These are phyloP conservation scores for Candida boidinii DNA, from an alignment of 805 yeast species.

Conservation along the genomic window DNA sequence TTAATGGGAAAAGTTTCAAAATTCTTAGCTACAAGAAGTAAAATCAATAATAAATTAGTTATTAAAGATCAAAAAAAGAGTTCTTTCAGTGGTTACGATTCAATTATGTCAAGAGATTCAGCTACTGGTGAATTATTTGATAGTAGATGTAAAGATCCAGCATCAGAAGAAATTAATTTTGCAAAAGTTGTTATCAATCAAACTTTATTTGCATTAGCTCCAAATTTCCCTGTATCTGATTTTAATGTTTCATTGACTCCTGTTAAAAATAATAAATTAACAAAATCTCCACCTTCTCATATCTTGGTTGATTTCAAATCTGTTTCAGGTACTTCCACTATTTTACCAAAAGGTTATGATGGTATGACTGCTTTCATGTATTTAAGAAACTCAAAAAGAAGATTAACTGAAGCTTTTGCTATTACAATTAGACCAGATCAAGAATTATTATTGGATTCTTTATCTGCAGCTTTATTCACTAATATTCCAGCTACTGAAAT, in stretches of 20 bases:
- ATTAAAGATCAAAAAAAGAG: constrained; percentile 18
- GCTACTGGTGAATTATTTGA: constrained; percentile 48
- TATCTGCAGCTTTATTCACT: constrained; percentile 73
- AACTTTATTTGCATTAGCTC: constrained; percentile 60
- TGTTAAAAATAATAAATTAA: constrained; percentile 35
- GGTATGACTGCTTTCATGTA: constrained; percentile 70
- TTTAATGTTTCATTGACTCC: constrained; percentile 32
- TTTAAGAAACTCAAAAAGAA: constrained; percentile 51
- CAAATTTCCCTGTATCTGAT: constrained; percentile 52
- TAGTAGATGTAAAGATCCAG: constrained; percentile 12
- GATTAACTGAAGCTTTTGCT: constrained; percentile 75
- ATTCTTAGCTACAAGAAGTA: constrained; percentile 39
- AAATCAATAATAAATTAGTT: constrained; percentile 18
- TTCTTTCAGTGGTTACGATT: constrained; percentile 59
- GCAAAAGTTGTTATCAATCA: constrained; percentile 60
- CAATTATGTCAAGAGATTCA: constrained; percentile 58
- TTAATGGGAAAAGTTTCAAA: constrained; percentile 54
- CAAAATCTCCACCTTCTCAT: constrained; percentile 49
- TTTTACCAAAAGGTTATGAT: constrained; percentile 57
- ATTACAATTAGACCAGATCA: constrained; percentile 53
- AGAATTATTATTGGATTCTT: constrained; percentile 51
- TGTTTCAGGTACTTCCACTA: constrained; percentile 48
- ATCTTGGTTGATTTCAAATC: constrained; percentile 71
- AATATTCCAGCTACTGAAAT: constrained; percentile 61
- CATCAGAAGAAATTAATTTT: constrained; percentile 30